Percentiles rank a stretch among this genome's conserved stretches.
Conservation (phyloP, 352 stramenopile species). For the Pythium aquatile region DNA sequence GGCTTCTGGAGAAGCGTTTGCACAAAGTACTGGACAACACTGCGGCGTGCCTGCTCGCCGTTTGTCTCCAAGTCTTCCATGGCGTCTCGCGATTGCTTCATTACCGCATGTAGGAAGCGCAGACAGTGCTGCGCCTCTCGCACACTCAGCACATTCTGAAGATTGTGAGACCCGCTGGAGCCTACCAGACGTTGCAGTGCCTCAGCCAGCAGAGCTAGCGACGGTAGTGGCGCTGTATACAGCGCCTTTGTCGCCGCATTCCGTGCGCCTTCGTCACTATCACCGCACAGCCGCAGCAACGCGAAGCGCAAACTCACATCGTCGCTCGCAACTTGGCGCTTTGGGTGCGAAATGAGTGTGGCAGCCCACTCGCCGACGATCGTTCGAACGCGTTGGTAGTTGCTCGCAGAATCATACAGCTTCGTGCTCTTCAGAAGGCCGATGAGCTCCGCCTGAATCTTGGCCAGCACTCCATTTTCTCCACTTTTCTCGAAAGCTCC, state of each 20-base stretch:
- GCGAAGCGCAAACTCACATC: constrained; percentile 50
- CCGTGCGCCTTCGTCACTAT: constrained; percentile 23
- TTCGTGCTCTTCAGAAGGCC: constrained; percentile 54
- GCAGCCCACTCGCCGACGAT: constrained; percentile 62
- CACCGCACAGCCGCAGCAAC: constrained; percentile 41
- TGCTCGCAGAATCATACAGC: constrained; percentile 55
- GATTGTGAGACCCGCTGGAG: constrained; percentile 17
- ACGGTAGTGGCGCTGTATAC: constrained; percentile 20
- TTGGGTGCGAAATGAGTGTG: constrained; percentile 30
- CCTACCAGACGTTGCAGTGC: constrained; percentile 8
- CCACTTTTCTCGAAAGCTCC: constrained; percentile 38
- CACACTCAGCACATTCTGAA: constrained; percentile 39
- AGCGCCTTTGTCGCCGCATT: constrained; percentile 17
- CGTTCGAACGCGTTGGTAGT: constrained; percentile 60
- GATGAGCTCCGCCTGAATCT: constrained; percentile 50
- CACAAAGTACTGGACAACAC: constrained; percentile 50
- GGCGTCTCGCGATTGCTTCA: constrained; percentile 29
- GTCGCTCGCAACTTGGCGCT: not conserved
- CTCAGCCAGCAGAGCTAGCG: not conserved
- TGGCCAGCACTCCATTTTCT: constrained; percentile 29
- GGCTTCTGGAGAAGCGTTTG: constrained; percentile 37
- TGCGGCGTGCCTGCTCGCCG: constrained; percentile 23
- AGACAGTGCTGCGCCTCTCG: constrained; percentile 47
- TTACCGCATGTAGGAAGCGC: constrained; percentile 49
- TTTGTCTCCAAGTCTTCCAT: constrained; percentile 18